These are phyloP conservation scores for Yamadazyma jaroonii DNA, from an alignment of 1,139 yeast species.

Conservation along the genomic window DNA sequence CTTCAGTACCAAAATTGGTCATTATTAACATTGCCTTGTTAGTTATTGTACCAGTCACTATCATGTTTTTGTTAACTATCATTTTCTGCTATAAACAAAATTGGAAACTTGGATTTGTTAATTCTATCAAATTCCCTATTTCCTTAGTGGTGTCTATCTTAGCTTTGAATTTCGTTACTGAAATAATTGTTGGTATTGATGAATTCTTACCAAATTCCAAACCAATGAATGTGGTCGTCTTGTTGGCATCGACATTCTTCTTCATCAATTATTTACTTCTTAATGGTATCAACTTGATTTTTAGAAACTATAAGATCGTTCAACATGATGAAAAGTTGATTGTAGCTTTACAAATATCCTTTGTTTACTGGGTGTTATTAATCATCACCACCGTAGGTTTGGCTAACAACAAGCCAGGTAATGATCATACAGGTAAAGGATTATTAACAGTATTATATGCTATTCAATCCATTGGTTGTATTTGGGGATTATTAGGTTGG, in stretches of 20 bases:
- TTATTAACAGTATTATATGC: constrained; percentile 49
- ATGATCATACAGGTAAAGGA: constrained; percentile 62
- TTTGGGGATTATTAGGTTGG: constrained; percentile 57
- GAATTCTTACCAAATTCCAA: constrained; percentile 61
- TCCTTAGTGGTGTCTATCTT: constrained; percentile 45
- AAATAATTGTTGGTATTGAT: constrained; percentile 37
- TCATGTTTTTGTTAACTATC: constrained; percentile 46
- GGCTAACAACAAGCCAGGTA: constrained; percentile 34
- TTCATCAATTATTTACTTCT: constrained; percentile 55
- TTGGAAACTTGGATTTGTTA: constrained; percentile 47
- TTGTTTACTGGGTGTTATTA: constrained; percentile 55
- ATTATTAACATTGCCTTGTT: constrained; percentile 49
- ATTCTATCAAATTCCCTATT: constrained; percentile 52
- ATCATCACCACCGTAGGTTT: constrained; percentile 46
- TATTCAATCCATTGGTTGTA: constrained; percentile 48
- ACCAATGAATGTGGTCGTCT: constrained; percentile 28
- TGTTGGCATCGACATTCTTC: constrained; percentile 49
- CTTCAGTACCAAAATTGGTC: constrained; percentile 48
- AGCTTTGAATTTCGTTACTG: constrained; percentile 33
- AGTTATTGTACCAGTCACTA: constrained; percentile 52
- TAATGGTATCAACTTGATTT: constrained; percentile 39
- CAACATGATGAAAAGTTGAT: constrained; percentile 74
- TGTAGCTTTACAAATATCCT: constrained; percentile 55
- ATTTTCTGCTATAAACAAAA: constrained; percentile 42
- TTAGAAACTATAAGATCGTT: constrained; percentile 47